phyloP scores from a whole-genome alignment of 139 green algal genomes.

The Picochlorum sp. region DNA sequence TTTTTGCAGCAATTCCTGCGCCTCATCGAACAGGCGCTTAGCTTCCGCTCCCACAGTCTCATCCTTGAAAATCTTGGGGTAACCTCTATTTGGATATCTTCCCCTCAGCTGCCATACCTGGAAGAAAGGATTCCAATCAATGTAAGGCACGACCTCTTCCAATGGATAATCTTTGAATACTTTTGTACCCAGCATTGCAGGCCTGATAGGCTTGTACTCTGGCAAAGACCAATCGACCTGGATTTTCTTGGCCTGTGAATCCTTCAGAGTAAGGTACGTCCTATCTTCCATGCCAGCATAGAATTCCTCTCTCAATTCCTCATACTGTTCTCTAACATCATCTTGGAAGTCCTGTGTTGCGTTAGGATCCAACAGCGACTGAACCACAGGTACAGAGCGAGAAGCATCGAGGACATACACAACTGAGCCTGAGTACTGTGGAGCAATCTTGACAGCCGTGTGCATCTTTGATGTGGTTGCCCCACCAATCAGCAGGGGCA shows the following conservation, averaged over 20 bases:
- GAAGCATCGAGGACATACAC: constrained; percentile 95
- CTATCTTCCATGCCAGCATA: constrained; percentile 91
- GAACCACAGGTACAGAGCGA: constrained; percentile 81
- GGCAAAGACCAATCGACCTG: constrained; percentile 77
- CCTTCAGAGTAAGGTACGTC: constrained; percentile 65
- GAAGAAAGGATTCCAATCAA: constrained; percentile 99
- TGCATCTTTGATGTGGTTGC: constrained; percentile 98
- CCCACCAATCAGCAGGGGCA: constrained; percentile 91
- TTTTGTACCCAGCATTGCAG: constrained; percentile 67
- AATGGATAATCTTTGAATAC: constrained; percentile 71
- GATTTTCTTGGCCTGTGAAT: constrained; percentile 29
- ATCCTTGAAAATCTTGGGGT: constrained; percentile 99
- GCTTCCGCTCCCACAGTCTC: constrained; percentile 89
- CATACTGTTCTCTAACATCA: constrained; percentile 86
- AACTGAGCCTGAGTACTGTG: constrained; percentile 75
- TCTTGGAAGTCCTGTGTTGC: constrained; percentile 39
- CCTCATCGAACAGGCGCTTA: constrained; percentile 95
- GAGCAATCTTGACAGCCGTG: constrained; percentile 96
- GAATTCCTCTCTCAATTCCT: constrained; percentile 92
- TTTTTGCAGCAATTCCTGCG: constrained; percentile 70
- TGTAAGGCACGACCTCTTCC: constrained; percentile 87
- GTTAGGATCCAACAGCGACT: constrained; percentile 74
- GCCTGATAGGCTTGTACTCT: constrained; percentile 66
- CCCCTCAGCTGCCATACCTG: constrained; percentile 97
- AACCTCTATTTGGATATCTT: constrained; percentile 96